Percentiles rank a stretch among this genome's conserved stretches.
Conservation (phyloP, 257 asterid genomes). For the Buddleja alternifolia region DNA sequence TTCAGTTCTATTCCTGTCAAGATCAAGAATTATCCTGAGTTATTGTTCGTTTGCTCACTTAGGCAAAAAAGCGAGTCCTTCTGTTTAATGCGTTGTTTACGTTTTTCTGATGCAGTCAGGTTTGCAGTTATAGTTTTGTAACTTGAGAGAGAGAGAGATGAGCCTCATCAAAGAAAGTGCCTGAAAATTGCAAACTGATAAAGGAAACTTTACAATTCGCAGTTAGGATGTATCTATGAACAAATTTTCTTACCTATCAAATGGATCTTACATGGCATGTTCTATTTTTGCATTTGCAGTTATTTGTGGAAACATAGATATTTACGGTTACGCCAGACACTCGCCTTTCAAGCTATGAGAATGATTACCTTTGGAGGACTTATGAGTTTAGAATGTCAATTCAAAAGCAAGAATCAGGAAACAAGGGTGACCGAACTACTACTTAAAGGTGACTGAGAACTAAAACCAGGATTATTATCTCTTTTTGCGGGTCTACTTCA, state of each 20-base stretch:
- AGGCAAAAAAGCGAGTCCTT: not conserved
- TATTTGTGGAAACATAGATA: not conserved
- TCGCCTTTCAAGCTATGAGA: not conserved
- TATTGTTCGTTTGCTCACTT: not conserved
- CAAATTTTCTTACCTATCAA: not conserved
- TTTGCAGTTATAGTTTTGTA: no score
- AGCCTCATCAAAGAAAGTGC: no score
- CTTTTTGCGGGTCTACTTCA: no score
- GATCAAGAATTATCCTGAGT: constrained; percentile 1
- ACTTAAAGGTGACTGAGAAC: not conserved
- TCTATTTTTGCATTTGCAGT: not conserved
- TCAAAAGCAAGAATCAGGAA: not conserved
- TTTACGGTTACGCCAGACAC: not conserved
- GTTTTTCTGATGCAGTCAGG: not conserved
- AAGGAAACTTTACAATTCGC: no score
- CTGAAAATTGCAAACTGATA: not conserved
- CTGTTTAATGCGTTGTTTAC: not conserved
- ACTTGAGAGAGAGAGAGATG: no score
- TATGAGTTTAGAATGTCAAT: not conserved
- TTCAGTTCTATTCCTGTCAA: no score
- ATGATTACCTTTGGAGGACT: not conserved
- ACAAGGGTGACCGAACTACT: not conserved
- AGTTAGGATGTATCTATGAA: no score
- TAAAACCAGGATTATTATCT: no score
- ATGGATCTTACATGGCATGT: not conserved